Percentiles rank a stretch among this genome's conserved stretches.
Evolutionary conservation across 1,139 yeast species (phyloP).

Genomic region (Maudiozyma humilis): DNA sequence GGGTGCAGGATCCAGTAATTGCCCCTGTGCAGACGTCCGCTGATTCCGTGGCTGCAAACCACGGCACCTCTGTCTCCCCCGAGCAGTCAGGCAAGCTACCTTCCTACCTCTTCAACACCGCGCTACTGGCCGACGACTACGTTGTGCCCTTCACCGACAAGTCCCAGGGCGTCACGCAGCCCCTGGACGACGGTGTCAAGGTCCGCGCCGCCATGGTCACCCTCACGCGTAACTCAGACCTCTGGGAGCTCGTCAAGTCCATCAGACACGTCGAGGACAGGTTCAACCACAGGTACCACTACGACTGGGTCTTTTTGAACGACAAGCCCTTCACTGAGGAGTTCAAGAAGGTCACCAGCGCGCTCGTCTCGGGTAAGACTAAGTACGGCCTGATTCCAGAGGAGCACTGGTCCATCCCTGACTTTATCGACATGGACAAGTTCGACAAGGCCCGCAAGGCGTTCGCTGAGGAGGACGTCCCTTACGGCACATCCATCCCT

Average conservation of each 20-base stretch:
- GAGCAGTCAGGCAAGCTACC: background rate
- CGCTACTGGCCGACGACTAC: slow-evolving; percentile 9
- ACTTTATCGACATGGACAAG: slow-evolving; percentile 49
- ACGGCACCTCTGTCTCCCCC: too few species aligned
- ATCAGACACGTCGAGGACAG: slow-evolving; percentile 65
- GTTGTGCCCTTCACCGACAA: slow-evolving; percentile 25
- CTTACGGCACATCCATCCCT: slow-evolving; percentile 56
- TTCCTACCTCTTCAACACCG: background rate
- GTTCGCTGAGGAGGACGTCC: slow-evolving; percentile 41
- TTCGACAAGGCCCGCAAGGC: slow-evolving; percentile 44
- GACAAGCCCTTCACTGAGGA: slow-evolving; percentile 43
- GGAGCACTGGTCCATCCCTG: slow-evolving; percentile 51
- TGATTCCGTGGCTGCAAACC: too few species aligned
- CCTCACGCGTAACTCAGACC: slow-evolving; percentile 64
- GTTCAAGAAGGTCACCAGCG: slow-evolving; percentile 36
- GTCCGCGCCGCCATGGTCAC: slow-evolving; percentile 68
- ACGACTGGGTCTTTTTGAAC: slow-evolving; percentile 73
- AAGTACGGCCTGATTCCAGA: slow-evolving; percentile 44
- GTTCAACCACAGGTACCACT: slow-evolving; percentile 55
- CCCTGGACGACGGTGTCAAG: slow-evolving; percentile 31
- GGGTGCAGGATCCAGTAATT: too few species aligned
- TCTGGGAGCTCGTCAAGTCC: slow-evolving; percentile 51
- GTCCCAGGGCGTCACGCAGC: slow-evolving; percentile 25
- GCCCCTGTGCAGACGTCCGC: too few species aligned
- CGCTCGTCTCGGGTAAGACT: slow-evolving; percentile 42